Base-by-base conservation (phyloP, 2,329 filamentous ascomycete species). In the Fusarium sp. region DNA sequence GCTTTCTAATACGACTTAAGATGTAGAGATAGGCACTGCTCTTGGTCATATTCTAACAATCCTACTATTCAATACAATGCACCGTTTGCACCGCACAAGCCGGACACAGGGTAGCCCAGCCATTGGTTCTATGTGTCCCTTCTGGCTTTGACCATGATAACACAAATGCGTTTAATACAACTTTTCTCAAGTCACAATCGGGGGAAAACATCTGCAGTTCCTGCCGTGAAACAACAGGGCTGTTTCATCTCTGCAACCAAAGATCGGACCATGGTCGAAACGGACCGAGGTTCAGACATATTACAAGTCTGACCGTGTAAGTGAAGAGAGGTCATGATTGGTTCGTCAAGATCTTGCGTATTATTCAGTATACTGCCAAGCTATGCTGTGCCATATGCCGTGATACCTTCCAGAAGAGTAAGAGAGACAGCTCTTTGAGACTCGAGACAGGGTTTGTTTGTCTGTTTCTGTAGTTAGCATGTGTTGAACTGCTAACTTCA, bases 361-460 rank as follows among this genome's bases (percentile, higher is more conserved):
- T 31, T 11, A 31, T 31, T 31, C 28, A 31, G 28, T 31, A 31
- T 31, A 11, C 9, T 53, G 53, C 45, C 31, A 45, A 28, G 31
- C 38, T 39, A 24, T 36, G 51, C 20, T 51, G 42, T 42, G 57
- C 34, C 62, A 53, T 36, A 36, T 50, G 44, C 11, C 43, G 52
- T 51, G 33, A 63, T 54, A 63, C 57, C 57, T 70, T 70, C 66
- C 62, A 67, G 66, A 70, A 70, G 49, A 52, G 58, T 53, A 20
- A 20, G 26, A 56, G 36, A 56, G 9, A 36, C 26, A 22, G 24
- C 39, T 18, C 13, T 31, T 36, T 56, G 45, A 36, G 64, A 61
- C 40, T 48, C 34, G 58, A 68, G 34, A 34, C 22, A 40, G 34
- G 34, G 17, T 44, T 10, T 22, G 15, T 26, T 34, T 17, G 38